Evolutionary conservation across 495 filamentous ascomycete species (phyloP), one percentile per base, ranked within the genome.

Genomic region (Penicillium coffeae): DNA sequence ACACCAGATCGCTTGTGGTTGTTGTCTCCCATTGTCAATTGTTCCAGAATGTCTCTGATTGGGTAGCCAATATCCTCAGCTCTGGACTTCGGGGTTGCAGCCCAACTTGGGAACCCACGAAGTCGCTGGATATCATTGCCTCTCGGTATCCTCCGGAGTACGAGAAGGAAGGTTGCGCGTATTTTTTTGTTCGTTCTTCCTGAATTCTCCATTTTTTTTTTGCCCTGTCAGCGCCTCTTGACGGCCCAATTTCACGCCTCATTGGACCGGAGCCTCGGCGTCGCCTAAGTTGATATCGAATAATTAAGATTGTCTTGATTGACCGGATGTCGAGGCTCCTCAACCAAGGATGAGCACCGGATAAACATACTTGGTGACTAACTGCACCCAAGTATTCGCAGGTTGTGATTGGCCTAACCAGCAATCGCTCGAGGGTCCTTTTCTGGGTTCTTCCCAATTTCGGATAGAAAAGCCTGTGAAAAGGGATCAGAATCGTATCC

Each of bases 41-140:
- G 21, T 30, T 41, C 21, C 33, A 33, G 14, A 27, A 15, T 10
- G 34, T 18, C 33, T 14, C 22, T 20, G 33, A 20, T 16, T 19
- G 14, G 20, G 16, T n/a, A n/a, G n/a, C 48, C 30, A 45, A 45
- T 40, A 12, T 21, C 36, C 41, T 33, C 32, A 34, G n/a, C n/a
- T 32, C 10, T n/a, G 48, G 45, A 10, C 51, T 44, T 42, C 55
- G 52, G 56, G 52, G 41, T 37, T 3, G 42, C 37, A 18, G 22
- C 52, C 56, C 48, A 30, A 52, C 43, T 63, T 22, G 52, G 60
- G 60, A 35, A 43, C 50, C n/a, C n/a, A n/a, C n/a, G n/a, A 55
- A 47, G 25, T 22, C 52, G 34, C 50, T 47, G 43, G 21, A 45
- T 48, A 14, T 45, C 45, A 48, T 54, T 38, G 19, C 45, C 32